Base-by-base conservation (phyloP, 1,139 yeast genomes). In the Lodderomyces parapsilosis region DNA sequence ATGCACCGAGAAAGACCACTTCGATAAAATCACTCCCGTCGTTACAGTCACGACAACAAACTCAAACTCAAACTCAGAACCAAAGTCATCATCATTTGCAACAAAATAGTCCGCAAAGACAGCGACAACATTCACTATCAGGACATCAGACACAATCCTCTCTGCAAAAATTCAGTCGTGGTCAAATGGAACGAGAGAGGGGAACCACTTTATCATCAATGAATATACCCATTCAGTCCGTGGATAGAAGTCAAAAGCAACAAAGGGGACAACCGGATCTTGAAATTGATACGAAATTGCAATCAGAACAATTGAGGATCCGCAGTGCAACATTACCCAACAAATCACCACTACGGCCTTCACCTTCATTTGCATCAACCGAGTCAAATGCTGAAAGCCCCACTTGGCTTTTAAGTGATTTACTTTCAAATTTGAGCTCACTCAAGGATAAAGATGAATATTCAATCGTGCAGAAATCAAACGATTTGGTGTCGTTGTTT, bases 401-500 rank as follows among this genome's bases (percentile, higher is more conserved):
- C 3, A 65, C 74, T 1, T 69, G 72, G 71, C 47, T 62, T 11
- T 51, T 69, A 20, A 63, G 71, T 44, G 73, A 68, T 41, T 50
- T 68, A 10, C 51, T 69, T 18, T 60, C 63, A 19, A 56, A 59
- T 31, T 44, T 68, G 27, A 50, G 57, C 20, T 52, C 63, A 1
- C 34, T 47, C 14, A 59, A 58, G 40, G 74, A 67, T 37, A 57
- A 52, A 35, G 75, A 78, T 15, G 72, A 78, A 6, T 76, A 73
- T 38, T 67, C 65, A 40, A 65, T 84, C 8, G 72, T 86, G 2
- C 63, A 74, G 18, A 76, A 76, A 45, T 81, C 91, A 2, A 86
- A 88, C 56, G 83, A 76, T 36, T 65, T 89, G 34, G 83, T 84
- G 0, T 56, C 63, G 1, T 55, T 88, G 13, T 63, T 89, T n/a